A percentile compares a stretch with the other conserved stretches of the same genome.
These are phyloP conservation scores for Ramularia endophylla DNA, from an alignment of 2,329 filamentous ascomycete genomes.

Conservation along the genomic window DNA sequence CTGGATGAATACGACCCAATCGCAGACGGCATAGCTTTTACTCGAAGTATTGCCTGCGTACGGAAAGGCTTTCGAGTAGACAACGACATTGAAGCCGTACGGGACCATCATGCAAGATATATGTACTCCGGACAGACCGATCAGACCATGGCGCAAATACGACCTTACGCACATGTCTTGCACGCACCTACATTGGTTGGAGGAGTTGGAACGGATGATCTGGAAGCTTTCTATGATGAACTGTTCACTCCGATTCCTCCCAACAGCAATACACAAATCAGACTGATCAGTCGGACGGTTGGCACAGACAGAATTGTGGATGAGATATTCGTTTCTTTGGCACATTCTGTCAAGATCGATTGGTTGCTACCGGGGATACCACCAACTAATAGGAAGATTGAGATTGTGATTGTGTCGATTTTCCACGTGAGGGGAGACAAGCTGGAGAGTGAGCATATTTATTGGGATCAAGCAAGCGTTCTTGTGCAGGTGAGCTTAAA, in stretches of 20 bases:
- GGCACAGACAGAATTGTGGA: conserved; percentile 56
- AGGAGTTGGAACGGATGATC: conserved; percentile 37
- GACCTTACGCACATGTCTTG: conserved; percentile 35
- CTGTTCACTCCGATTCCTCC: conserved; percentile 51
- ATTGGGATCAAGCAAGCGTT: conserved; percentile 59
- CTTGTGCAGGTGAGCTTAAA: conserved; percentile 36
- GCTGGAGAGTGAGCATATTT: conserved; percentile 52
- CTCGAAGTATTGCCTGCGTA: conserved; percentile 55
- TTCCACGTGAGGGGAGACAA: conserved; percentile 50
- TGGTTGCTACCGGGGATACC: conserved; percentile 56
- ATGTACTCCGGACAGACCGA: conserved; percentile 30
- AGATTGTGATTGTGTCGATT: conserved; percentile 50
- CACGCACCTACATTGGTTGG: conserved; percentile 44
- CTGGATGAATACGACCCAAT: conserved; percentile 62
- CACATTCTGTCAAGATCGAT: conserved; percentile 50
- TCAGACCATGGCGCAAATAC: conserved; percentile 35
- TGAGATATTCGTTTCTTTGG: conserved; percentile 53
- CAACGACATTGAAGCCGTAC: conserved; percentile 39
- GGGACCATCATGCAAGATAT: conserved; percentile 33
- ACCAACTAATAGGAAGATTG: conserved; percentile 51
- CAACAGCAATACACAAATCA: conserved; percentile 43
- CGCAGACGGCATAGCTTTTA: conserved; percentile 61
- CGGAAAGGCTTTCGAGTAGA: conserved; percentile 54
- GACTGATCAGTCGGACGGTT: conserved; percentile 52
- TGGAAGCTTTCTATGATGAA: conserved; percentile 49